Evolutionary conservation across 345 rosid species (phyloP).

Genomic region (Microcos paniculata): DNA sequence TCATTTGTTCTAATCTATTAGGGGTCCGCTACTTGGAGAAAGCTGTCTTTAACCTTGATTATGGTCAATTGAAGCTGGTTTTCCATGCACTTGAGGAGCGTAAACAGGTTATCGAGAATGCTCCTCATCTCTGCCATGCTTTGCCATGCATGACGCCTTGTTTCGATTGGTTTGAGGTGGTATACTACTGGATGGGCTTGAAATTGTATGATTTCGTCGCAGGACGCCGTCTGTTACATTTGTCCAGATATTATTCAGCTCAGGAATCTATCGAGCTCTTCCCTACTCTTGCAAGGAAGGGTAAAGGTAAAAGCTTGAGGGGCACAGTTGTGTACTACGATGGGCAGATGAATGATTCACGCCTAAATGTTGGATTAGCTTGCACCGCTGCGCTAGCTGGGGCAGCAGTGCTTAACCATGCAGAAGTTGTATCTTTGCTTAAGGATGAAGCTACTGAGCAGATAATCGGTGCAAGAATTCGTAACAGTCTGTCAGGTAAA

Average conservation of each 20-base stretch:
- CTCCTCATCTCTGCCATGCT: slow-evolving; percentile 94
- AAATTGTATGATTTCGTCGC: slow-evolving; percentile 97
- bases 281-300: slow-evolving; percentile 89
- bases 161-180: slow-evolving; percentile 90
- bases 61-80: slow-evolving; percentile 89
- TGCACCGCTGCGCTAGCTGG: slow-evolving; percentile 92
- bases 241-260: slow-evolving; percentile 87
- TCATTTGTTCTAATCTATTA: slow-evolving; percentile 17
- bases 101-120: slow-evolving; percentile 87
- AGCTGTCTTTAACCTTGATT: slow-evolving; percentile 92
- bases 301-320: slow-evolving; percentile 59
- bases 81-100: slow-evolving; percentile 98
- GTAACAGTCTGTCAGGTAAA: slow-evolving; percentile 83
- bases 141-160: slow-evolving; percentile 99
- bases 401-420: slow-evolving; percentile 94
- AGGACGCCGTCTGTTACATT: slow-evolving; percentile 72
- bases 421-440: slow-evolving; percentile 78
- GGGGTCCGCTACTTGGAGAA: slow-evolving; percentile 99
- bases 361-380: slow-evolving; percentile 85
- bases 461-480: slow-evolving; percentile 81
- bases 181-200: slow-evolving; percentile 94
- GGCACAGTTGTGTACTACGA: slow-evolving; percentile 97
- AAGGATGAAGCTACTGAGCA: slow-evolving; percentile 58
- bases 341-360: slow-evolving; percentile 99
- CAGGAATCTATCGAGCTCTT: slow-evolving; percentile 83